phyloP scores from a whole-genome alignment of 768 basidiomycete species.

The Fistulinella prunicolor region DNA sequence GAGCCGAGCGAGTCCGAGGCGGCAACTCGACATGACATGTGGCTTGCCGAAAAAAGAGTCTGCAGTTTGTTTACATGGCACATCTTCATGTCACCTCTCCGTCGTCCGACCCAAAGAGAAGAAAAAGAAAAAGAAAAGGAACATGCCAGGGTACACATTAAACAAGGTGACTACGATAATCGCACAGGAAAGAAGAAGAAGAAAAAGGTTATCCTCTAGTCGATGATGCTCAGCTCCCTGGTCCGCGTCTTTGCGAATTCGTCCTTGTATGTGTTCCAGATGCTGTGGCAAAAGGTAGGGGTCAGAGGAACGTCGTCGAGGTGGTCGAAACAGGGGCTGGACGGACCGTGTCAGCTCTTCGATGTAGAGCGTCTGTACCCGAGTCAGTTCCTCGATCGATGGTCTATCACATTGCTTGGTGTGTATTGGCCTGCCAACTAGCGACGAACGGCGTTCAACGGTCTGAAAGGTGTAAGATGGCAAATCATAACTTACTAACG shows the following conservation, averaged over 20 bases:
- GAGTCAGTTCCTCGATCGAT: slow-evolving; percentile 72
- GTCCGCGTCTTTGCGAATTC: slow-evolving; percentile 82
- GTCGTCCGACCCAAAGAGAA: too few species aligned
- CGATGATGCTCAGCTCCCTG: slow-evolving; percentile 75
- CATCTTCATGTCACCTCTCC: too few species aligned
- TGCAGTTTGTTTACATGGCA: too few species aligned
- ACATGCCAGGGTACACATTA: too few species aligned
- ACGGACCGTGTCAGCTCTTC: slow-evolving; percentile 85
- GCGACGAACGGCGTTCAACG: too few species aligned
- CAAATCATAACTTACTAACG: slow-evolving; percentile 69
- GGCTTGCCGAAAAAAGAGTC: too few species aligned
- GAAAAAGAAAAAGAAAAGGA: too few species aligned
- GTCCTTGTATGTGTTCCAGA: slow-evolving; percentile 97
- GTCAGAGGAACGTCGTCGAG: slow-evolving; percentile 6
- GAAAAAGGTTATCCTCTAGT: slow-evolving; percentile 33
- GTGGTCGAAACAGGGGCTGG: neutral
- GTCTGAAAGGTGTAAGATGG: neutral
- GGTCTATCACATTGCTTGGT: slow-evolving; percentile 78
- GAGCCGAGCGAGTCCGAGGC: too few species aligned
- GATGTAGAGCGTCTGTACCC: slow-evolving; percentile 83
- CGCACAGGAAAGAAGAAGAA: neutral
- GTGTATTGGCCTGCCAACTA: slow-evolving; percentile 88
- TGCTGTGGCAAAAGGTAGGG: slow-evolving; percentile 43
- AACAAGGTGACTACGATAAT: too few species aligned
- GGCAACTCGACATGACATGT: too few species aligned